Evolutionary conservation across 306 rosid species (phyloP).

Genomic region (cucumber (Cucumis sativus)): Cucumber_9930_V3 NC_026661.2:2676001-2676500

Average conservation of each 20-base stretch:
- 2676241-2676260: conserved; percentile 33
- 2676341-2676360: conserved; percentile 81
- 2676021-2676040: background rate
- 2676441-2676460: conserved; percentile 1
- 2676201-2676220: no score
- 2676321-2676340: conserved; percentile 84
- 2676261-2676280: conserved; percentile 81
- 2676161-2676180: background rate
- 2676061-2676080: background rate
- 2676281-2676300: conserved; percentile 77
- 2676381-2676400: background rate
- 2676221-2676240: background rate
- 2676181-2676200: background rate
- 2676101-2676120: background rate
- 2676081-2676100: background rate
- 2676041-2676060: background rate
- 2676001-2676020: background rate
- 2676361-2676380: conserved; percentile 29
- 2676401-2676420: background rate
- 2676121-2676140: background rate
- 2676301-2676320: conserved; percentile 97
- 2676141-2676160: background rate
- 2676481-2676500: conserved; percentile 71
- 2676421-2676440: background rate
- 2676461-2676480: conserved; percentile 5